Base-by-base conservation (phyloP, 2,329 filamentous ascomycete genomes). In the Onygenales sp. region DNA sequence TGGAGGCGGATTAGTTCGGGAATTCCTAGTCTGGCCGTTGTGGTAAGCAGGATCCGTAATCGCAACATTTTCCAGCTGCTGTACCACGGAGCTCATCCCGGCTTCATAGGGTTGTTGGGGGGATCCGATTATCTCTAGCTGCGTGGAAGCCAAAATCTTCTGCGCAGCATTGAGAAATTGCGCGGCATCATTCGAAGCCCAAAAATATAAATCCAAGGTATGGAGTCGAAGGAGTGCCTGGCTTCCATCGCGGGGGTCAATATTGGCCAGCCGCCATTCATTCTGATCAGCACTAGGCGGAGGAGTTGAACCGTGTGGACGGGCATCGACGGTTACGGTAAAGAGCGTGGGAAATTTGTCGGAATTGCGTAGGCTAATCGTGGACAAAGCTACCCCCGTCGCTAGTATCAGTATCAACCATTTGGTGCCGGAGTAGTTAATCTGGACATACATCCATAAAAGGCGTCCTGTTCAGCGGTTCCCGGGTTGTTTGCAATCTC, bases 401-500 rank as follows among this genome's bases (percentile, higher is more conserved):
- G 39, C 42, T 11, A 14, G 14, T 14, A 42, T 34, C 49, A 43
- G 3, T 51, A 31, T 49, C 34, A 42, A 51, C 8, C 9, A 27
- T 27, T 17, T 33, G 39, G 33, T 39, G 17, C 34, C 10, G 34
- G 10, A 47, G 27, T 47, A 17, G 6, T 11, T 31, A 14, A 46
- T 27, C 7, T 14, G 42, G 31, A 44, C 76, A 65, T 65, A 80
- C 77, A 73, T 57, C 82, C 82, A 60, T 75, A 74, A 64, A 85
- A 84, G 46, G 81, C 81, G 72, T 85, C 82, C 62, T 85, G 82
- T n/a, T 80, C 76, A 14, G 77, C 70, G 8, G 79, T 82, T 31
- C 82, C 81, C 8, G 81, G 78, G 63, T 83, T 76, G 62, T 85
- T 84, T 36, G 82, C 82, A 55, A 85, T 71, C 66, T 85, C 82